Base-by-base conservation (phyloP, 2,329 filamentous ascomycete species). In the Trichoderma afroharzianum region DNA sequence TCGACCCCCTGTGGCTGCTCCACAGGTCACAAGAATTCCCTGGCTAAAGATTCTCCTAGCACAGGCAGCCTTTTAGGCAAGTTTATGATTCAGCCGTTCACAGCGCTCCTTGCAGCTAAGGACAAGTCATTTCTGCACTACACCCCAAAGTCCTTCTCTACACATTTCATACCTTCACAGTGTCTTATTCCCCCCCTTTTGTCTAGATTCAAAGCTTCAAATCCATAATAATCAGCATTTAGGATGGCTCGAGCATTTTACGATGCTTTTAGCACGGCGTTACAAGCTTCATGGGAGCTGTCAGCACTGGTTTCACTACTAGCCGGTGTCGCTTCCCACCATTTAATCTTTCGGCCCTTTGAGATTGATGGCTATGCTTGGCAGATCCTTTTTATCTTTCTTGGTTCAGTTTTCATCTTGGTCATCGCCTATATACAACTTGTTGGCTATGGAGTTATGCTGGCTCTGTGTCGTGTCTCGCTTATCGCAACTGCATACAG, bases 361-460 rank as follows among this genome's bases (percentile, higher is more conserved):
- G 67, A 69, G 43, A 53, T 69, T 26, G 67, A 69, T 39, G 43
- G 58, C 18, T 63, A 63, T 53, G 67, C 57, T 18, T 69, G 67
- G 67, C 39, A 61, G 2, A 15, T 69, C 9, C 15, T 69, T 6
- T 62, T 63, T 11, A 53, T 15, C 15, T 63, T 32, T 39, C n/a
- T 69, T 15, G 30, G 24, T 4, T 5, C 32, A 39, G 11, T 53
- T 4, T n/a, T 28, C 8, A 11, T 43, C 2, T 28, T 69, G 3
- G 33, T 63, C 14, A 30, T 24, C 15, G 28, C n/a, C 15, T 28
- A 55, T 55, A n/a, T 63, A 18, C 21, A n/a, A 28, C 4, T 32
- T n/a, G 67, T 28, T 63, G 32, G 58, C 8, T 69, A 36, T 53
- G 9, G 26, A 33, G 26, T 24, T 21, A 21, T 39, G 8, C 6